Conservation (phyloP, 2,329 filamentous ascomycete genomes). For the Neofusicoccum umdonicola region DNA sequence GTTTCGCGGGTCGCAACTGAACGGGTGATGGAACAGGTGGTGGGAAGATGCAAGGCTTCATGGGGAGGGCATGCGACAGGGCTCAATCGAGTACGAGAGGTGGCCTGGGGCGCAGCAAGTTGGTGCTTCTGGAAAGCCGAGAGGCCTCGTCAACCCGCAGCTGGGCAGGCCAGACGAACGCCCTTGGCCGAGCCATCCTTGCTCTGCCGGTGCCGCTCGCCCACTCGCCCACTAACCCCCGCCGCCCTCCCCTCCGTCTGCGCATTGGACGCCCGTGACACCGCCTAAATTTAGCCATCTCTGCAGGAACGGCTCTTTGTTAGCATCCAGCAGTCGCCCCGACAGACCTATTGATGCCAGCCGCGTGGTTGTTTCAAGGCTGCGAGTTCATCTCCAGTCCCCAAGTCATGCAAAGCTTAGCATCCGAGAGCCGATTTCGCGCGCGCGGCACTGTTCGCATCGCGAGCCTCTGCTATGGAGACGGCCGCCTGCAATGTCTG, state of each 20-base stretch:
- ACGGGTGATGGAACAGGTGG: background rate
- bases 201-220: background rate
- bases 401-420: background rate
- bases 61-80: background rate
- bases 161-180: background rate
- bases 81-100: background rate
- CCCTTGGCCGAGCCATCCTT: background rate
- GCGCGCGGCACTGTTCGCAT: conserved; percentile 7
- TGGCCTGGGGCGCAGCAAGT: conserved; percentile 3
- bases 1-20: background rate
- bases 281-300: background rate
- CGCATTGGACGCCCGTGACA: background rate
- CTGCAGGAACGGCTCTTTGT: conserved; percentile 6
- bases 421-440: background rate
- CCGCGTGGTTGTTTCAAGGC: conserved; percentile 6
- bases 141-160: conserved; percentile 2
- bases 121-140: conserved; percentile 12
- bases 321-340: background rate
- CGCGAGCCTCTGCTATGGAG: background rate
- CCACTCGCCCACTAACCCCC: background rate
- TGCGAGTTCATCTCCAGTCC: conserved; percentile 2
- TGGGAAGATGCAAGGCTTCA: background rate
- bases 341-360: background rate
- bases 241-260: background rate
- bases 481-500: background rate